These are phyloP conservation scores for Gymnopilus dilepis DNA, from an alignment of 768 basidiomycete species.

Conservation along the genomic window DNA sequence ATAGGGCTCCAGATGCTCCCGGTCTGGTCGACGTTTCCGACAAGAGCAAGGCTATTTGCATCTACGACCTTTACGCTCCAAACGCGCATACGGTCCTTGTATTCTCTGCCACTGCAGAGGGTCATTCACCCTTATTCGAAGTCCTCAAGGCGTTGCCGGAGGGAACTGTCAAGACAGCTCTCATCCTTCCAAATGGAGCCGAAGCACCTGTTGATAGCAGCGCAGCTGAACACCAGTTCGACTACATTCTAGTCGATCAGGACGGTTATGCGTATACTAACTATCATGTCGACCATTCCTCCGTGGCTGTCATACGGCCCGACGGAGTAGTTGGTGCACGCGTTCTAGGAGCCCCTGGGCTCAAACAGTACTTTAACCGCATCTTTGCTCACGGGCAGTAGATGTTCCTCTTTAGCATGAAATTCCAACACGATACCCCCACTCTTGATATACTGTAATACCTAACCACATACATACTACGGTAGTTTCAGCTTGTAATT, in stretches of 20 bases:
- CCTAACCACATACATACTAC: too few relatives aligned
- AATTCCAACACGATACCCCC: too few relatives aligned
- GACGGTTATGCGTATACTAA: constrained; percentile 22
- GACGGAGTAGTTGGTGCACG: constrained; percentile 30
- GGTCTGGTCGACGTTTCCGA: constrained; percentile 5
- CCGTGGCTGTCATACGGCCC: constrained; percentile 22
- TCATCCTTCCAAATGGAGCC: constrained; percentile 12
- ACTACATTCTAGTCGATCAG: constrained; percentile 16
- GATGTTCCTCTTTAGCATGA: not conserved
- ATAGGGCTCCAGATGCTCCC: constrained; percentile 24
- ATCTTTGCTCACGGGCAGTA: constrained; percentile 12
- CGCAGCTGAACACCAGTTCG: constrained; percentile 2
- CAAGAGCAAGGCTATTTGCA: not conserved
- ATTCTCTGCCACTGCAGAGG: constrained; percentile 11
- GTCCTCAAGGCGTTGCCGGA: constrained; percentile 15
- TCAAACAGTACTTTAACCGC: constrained; percentile 22
- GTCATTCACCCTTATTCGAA: constrained; percentile 1
- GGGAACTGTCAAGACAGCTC: constrained; percentile 11
- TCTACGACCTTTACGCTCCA: constrained; percentile 15
- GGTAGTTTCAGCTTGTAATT: too few relatives aligned
- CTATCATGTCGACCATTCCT: constrained; percentile 13
- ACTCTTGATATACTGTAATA: too few relatives aligned
- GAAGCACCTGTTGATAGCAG: not conserved
- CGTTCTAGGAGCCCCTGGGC: constrained; percentile 4
- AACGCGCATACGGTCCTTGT: constrained; percentile 14